These are phyloP conservation scores for Dimocarpus longan DNA, from an alignment of 345 rosid species.

Conservation along the genomic window DNA sequence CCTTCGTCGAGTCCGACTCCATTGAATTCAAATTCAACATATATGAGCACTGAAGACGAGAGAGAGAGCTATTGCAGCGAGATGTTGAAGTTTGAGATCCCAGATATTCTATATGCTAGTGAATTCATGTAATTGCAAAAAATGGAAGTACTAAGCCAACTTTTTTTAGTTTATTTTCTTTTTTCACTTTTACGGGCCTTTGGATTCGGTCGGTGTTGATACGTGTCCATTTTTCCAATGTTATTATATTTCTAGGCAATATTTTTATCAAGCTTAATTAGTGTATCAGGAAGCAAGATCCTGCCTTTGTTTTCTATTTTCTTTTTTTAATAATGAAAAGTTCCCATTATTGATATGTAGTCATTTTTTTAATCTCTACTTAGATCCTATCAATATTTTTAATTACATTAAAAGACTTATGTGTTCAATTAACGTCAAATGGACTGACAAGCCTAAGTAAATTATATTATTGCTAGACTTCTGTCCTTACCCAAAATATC, in stretches of 20 bases:
- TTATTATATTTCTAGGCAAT: constrained; percentile 14
- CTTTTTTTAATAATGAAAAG: constrained; percentile 4
- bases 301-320: background rate
- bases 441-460: background rate
- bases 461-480: background rate
- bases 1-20: constrained; percentile 69
- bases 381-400: background rate
- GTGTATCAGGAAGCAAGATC: constrained; percentile 24
- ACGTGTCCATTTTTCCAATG: constrained; percentile 17
- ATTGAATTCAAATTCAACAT: constrained; percentile 62
- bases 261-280: constrained; percentile 9
- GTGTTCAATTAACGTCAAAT: background rate
- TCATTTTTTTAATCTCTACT: background rate
- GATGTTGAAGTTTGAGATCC: constrained; percentile 58
- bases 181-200: constrained; percentile 2
- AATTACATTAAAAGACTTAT: background rate
- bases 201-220: constrained; percentile 14
- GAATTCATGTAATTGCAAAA: constrained; percentile 49
- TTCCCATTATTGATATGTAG: constrained; percentile 25
- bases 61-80: constrained; percentile 75
- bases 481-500: background rate
- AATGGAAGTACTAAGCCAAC: constrained; percentile 3
- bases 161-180: background rate
- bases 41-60: constrained; percentile 70
- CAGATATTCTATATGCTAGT: constrained; percentile 59